Conservation (phyloP, 176 grass and related monocot genomes). For the Cocos nucifera region DNA sequence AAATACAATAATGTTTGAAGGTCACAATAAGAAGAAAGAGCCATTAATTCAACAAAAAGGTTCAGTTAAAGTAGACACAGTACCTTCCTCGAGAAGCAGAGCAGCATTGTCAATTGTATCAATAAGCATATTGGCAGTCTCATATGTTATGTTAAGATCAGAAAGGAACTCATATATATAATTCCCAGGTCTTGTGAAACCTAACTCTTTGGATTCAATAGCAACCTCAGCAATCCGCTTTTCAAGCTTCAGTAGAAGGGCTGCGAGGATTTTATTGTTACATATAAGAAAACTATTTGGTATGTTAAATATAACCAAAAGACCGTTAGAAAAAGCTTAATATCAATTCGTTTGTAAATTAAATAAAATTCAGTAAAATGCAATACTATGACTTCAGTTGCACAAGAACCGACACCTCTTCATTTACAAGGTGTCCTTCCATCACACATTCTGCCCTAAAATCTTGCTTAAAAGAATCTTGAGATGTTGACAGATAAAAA, state of each 20-base stretch:
- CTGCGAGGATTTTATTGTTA: conserved; percentile 37
- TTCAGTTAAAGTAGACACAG: conserved; percentile 1
- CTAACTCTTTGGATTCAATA: conserved; percentile 80
- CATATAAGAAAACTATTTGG: background rate
- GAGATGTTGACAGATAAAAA: too few relatives aligned
- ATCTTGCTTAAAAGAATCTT: too few relatives aligned
- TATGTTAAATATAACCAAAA: too few relatives aligned
- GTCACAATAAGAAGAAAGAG: too few relatives aligned
- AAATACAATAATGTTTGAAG: too few relatives aligned
- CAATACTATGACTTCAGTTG: too few relatives aligned
- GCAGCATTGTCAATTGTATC: conserved; percentile 82
- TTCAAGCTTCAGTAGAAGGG: conserved; percentile 83
- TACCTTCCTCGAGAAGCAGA: conserved; percentile 91
- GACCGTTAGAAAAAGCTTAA: too few relatives aligned
- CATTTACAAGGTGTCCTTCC: too few relatives aligned
- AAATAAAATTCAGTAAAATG: too few relatives aligned
- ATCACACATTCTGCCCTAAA: too few relatives aligned
- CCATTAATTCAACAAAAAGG: background rate
- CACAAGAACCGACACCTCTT: too few relatives aligned
- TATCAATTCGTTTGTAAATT: too few relatives aligned
- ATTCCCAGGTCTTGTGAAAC: conserved; percentile 59
- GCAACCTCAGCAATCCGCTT: conserved; percentile 59
- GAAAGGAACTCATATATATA: conserved; percentile 94
- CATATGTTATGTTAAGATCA: conserved; percentile 77
- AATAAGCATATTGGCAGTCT: conserved; percentile 89